Conservation (phyloP, 2,329 filamentous ascomycete species). For the Alternaria longipes region DNA sequence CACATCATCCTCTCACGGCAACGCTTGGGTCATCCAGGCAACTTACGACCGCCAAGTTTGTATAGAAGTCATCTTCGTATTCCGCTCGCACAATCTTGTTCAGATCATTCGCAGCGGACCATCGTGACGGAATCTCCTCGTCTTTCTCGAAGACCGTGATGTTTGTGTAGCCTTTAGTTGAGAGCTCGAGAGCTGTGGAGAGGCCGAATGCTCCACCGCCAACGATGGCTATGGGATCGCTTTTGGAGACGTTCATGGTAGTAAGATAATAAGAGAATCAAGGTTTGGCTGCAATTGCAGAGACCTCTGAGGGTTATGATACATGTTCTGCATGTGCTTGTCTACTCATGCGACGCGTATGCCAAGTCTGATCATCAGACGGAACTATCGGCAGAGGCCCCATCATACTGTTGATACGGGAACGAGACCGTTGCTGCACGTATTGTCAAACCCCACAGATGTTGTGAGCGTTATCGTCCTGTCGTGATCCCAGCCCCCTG, state of each 20-base stretch:
- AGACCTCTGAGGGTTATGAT: background rate
- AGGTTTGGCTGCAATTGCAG: background rate
- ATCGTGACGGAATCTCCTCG: constrained; percentile 57
- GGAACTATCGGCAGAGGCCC: background rate
- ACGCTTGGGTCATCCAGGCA: background rate
- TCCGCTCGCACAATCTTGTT: constrained; percentile 70
- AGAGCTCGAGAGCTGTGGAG: constrained; percentile 43
- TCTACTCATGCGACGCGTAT: background rate
- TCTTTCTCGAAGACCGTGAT: constrained; percentile 46
- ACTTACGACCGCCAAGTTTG: constrained; percentile 62
- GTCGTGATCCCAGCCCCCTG: background rate
- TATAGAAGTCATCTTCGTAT: constrained; percentile 67
- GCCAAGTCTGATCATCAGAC: background rate
- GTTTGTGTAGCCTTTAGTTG: constrained; percentile 39
- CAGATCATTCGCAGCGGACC: constrained; percentile 67
- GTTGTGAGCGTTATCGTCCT: constrained; percentile 1
- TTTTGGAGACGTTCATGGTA: constrained; percentile 32
- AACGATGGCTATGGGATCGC: constrained; percentile 39
- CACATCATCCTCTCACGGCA: background rate
- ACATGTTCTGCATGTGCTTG: background rate
- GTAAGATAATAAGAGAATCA: background rate
- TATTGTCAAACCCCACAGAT: background rate
- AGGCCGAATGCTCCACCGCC: constrained; percentile 45
- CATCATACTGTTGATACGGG: background rate
- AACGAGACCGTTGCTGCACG: background rate